phyloP scores from a whole-genome alignment of 495 filamentous ascomycete genomes.

The Talaromyces ruber region DNA sequence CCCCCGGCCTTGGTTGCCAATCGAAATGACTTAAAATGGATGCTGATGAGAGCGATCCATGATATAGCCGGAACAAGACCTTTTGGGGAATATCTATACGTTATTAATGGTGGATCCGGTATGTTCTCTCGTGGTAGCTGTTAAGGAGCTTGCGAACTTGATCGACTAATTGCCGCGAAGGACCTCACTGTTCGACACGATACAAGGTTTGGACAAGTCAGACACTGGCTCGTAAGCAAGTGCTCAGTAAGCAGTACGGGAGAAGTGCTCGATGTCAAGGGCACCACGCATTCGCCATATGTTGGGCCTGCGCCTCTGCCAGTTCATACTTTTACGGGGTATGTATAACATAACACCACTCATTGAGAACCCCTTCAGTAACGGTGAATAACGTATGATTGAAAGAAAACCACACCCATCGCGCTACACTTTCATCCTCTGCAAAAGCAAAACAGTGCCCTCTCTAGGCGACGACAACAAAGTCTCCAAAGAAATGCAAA shows the following conservation, averaged over 20 bases:
- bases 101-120: slow-evolving; percentile 9
- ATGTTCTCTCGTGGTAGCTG: background rate
- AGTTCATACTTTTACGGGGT: background rate
- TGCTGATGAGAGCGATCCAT: background rate
- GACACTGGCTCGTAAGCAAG: slow-evolving; percentile 3
- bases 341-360: background rate
- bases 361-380: background rate
- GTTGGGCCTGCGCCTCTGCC: slow-evolving; percentile 7
- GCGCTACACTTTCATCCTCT: slow-evolving; percentile 9
- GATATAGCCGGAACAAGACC: background rate
- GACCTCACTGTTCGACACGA: slow-evolving; percentile 7
- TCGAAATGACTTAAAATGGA: background rate
- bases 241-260: background rate
- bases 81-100: background rate
- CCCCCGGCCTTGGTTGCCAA: background rate
- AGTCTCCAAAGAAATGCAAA: background rate
- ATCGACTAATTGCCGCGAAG: background rate
- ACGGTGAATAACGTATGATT: too few species aligned
- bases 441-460: background rate
- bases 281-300: background rate
- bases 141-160: background rate
- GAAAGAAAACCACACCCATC: slow-evolving; percentile 4
- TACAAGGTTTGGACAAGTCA: slow-evolving; percentile 6
- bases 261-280: background rate
- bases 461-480: background rate